Evolutionary conservation across 2,329 filamentous ascomycete species (phyloP).

Genomic region (Lojkania enalia): DNA sequence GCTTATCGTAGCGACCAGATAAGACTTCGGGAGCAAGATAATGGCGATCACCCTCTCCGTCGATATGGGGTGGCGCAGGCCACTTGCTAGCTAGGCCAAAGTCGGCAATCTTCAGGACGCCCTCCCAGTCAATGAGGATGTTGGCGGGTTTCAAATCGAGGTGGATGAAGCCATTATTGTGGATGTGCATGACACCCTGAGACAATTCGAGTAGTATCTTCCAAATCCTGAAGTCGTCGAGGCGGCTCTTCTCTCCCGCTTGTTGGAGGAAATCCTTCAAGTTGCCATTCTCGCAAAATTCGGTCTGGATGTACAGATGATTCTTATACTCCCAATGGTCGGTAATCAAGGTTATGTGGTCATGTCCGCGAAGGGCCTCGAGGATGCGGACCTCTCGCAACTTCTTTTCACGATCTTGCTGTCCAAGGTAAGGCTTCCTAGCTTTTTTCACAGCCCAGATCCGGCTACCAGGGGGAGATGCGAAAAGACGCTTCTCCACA

Average conservation of each 20-base stretch:
- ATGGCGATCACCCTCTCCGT: constrained; percentile 92
- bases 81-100: constrained; percentile 81
- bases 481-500: constrained; percentile 35
- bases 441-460: constrained; percentile 96
- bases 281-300: constrained; percentile 94
- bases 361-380: constrained; percentile 73
- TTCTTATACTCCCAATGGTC: constrained; percentile 86
- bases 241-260: constrained; percentile 77
- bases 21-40: constrained; percentile 96
- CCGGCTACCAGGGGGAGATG: constrained; percentile 34
- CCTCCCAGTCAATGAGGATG: constrained; percentile 79
- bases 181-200: constrained; percentile 86
- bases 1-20: constrained; percentile 81
- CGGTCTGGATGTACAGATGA: constrained; percentile 94
- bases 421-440: constrained; percentile 75
- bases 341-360: constrained; percentile 82
- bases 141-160: constrained; percentile 86
- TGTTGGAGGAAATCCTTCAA: constrained; percentile 83
- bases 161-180: constrained; percentile 83
- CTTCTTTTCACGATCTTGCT: constrained; percentile 79
- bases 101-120: constrained; percentile 81
- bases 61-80: constrained; percentile 75
- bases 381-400: constrained; percentile 82
- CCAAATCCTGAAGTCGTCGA: constrained; percentile 98
- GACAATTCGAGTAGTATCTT: constrained; percentile 90